A percentile compares a stretch with the other conserved stretches of the same genome.
Conservation (phyloP, 2,329 filamentous ascomycete genomes). For the Sclerotinia sclerotiorum region DNA sequence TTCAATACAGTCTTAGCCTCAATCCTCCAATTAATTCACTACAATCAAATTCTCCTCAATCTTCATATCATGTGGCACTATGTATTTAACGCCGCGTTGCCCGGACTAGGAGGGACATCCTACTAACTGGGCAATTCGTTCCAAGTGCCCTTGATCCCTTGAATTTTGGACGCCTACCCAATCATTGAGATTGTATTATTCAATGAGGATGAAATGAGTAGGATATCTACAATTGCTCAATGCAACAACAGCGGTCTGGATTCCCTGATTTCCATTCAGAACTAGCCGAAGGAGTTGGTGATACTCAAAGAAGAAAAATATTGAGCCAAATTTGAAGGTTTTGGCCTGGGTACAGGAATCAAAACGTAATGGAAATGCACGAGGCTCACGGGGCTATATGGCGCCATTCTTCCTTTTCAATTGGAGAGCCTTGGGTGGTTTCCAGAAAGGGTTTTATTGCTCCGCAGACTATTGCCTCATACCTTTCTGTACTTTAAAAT, state of each 20-base stretch:
- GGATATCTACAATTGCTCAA: constrained; percentile 4
- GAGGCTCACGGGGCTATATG: constrained; percentile 18
- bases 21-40: background rate
- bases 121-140: background rate
- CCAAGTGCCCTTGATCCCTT: background rate
- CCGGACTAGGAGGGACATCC: background rate
- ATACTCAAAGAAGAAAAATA: constrained; percentile 3
- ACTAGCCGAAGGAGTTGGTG: constrained; percentile 13
- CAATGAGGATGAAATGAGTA: background rate
- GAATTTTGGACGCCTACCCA: background rate
- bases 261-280: constrained; percentile 11
- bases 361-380: constrained; percentile 24
- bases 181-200: background rate
- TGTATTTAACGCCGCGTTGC: background rate
- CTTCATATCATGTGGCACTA: constrained; percentile 16
- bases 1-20: background rate
- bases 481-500: background rate
- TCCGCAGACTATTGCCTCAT: background rate
- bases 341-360: constrained; percentile 17
- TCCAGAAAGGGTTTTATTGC: background rate
- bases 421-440: constrained; percentile 2
- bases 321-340: constrained; percentile 8
- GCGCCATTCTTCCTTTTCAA: constrained; percentile 18
- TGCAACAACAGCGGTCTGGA: constrained; percentile 14
- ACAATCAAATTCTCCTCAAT: constrained; percentile 3